Evolutionary conservation across 2,329 filamentous ascomycete species (phyloP).

Genomic region (Apiospora aurea): DNA sequence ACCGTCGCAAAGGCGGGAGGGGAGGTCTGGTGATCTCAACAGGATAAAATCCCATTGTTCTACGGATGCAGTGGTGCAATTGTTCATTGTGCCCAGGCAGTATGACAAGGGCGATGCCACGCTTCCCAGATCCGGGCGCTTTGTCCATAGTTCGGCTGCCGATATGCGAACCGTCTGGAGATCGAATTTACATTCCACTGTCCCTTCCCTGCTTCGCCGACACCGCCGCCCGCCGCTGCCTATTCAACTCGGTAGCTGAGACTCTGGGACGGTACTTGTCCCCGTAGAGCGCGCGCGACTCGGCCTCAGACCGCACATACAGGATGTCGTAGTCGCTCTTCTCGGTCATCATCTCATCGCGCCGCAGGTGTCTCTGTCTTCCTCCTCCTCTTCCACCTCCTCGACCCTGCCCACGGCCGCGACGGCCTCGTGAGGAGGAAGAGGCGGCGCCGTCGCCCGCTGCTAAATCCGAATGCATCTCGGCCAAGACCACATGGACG

Average conservation of each 20-base stretch:
- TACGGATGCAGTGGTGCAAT: too few relatives aligned
- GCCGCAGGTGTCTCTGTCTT: not conserved
- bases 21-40: too few relatives aligned
- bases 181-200: not conserved
- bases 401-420: not conserved
- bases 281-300: not conserved
- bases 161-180: not conserved
- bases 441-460: not conserved
- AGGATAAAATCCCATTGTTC: too few relatives aligned
- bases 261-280: not conserved
- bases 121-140: too few relatives aligned
- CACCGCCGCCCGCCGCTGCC: not conserved
- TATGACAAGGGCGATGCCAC: too few relatives aligned
- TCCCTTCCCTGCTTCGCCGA: not conserved
- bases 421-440: not conserved
- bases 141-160: not conserved
- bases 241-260: slow-evolving; percentile 3
- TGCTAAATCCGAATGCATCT: not conserved
- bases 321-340: not conserved
- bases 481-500: not conserved
- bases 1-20: too few relatives aligned
- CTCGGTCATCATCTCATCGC: not conserved
- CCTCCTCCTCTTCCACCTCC: not conserved
- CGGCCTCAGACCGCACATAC: not conserved
- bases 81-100: too few relatives aligned